A percentile compares a stretch with the other conserved stretches of the same genome.
phyloP scores from a whole-genome alignment of 2,329 filamentous ascomycete genomes.

The Paraconiothyrium brasiliense region DNA sequence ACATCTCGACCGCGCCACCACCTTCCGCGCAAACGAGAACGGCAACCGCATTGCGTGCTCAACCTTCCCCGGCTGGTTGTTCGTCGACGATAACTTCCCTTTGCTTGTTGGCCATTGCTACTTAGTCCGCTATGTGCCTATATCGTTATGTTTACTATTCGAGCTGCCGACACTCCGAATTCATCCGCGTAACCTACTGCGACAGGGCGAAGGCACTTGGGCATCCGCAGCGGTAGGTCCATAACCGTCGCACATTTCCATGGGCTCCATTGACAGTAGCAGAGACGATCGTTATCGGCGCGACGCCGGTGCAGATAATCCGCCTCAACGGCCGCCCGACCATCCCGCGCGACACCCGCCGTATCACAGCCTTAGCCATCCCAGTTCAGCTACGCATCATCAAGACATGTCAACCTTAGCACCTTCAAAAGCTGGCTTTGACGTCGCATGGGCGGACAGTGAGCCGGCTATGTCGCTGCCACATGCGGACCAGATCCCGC shows the following conservation, averaged over 20 bases:
- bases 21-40: background rate
- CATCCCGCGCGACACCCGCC: constrained; percentile 12
- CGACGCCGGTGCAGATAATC: constrained; percentile 21
- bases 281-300: constrained; percentile 31
- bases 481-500: constrained; percentile 30
- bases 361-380: constrained; percentile 21
- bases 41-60: constrained; percentile 12
- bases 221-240: constrained; percentile 30
- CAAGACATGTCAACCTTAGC: constrained; percentile 38
- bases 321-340: constrained; percentile 8
- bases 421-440: constrained; percentile 24
- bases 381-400: constrained; percentile 19
- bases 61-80: constrained; percentile 5
- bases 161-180: constrained; percentile 42
- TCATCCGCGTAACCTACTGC: constrained; percentile 45
- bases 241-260: background rate
- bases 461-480: constrained; percentile 13
- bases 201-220: constrained; percentile 34
- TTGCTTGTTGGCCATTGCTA: constrained; percentile 11
- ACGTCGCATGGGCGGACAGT: constrained; percentile 17
- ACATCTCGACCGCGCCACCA: background rate
- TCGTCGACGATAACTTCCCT: constrained; percentile 16
- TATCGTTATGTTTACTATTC: constrained; percentile 48
- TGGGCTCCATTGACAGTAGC: background rate
- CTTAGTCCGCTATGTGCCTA: constrained; percentile 40